Percentiles rank a stretch among this genome's conserved stretches.
phyloP scores from a whole-genome alignment of 192 early-diverging fungal species.

The Pilobolus umbonatus region DNA sequence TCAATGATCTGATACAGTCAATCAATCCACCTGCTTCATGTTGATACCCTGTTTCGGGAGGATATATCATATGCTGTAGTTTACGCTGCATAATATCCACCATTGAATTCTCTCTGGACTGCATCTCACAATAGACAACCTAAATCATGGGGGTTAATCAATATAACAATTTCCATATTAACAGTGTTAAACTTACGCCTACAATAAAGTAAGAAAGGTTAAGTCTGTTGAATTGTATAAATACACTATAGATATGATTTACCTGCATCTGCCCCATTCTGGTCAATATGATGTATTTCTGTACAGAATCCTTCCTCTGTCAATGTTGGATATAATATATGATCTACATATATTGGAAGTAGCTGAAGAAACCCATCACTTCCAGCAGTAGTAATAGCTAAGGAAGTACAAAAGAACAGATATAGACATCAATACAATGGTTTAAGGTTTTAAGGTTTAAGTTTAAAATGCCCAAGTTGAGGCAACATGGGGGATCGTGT shows the following conservation, averaged over 20 bases:
- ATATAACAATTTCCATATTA: background rate
- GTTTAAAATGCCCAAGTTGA: background rate
- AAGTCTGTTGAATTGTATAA: too few species aligned
- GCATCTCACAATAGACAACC: slow-evolving; percentile 60
- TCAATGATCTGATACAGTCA: slow-evolving; percentile 42
- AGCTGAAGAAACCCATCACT: slow-evolving; percentile 52
- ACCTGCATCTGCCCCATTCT: slow-evolving; percentile 56
- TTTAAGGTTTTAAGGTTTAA: background rate
- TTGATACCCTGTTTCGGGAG: slow-evolving; percentile 49
- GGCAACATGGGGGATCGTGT: too few species aligned
- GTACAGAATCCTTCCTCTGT: slow-evolving; percentile 51
- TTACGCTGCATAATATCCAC: slow-evolving; percentile 34
- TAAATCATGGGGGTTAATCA: slow-evolving; percentile 4
- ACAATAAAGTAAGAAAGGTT: too few species aligned
- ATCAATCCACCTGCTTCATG: slow-evolving; percentile 55
- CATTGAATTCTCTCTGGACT: slow-evolving; percentile 44
- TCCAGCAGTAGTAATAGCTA: slow-evolving; percentile 49
- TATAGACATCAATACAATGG: slow-evolving; percentile 5
- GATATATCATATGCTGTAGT: slow-evolving; percentile 47
- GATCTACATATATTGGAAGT: slow-evolving; percentile 56
- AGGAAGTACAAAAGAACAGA: slow-evolving; percentile 3
- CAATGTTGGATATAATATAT: slow-evolving; percentile 56
- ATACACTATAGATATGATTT: slow-evolving; percentile 7
- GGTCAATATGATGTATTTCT: slow-evolving; percentile 57
- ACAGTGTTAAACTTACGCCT: slow-evolving; percentile 13